phyloP scores from a whole-genome alignment of 2,329 filamentous ascomycete genomes.

The Ilyonectria mors-panacis region DNA sequence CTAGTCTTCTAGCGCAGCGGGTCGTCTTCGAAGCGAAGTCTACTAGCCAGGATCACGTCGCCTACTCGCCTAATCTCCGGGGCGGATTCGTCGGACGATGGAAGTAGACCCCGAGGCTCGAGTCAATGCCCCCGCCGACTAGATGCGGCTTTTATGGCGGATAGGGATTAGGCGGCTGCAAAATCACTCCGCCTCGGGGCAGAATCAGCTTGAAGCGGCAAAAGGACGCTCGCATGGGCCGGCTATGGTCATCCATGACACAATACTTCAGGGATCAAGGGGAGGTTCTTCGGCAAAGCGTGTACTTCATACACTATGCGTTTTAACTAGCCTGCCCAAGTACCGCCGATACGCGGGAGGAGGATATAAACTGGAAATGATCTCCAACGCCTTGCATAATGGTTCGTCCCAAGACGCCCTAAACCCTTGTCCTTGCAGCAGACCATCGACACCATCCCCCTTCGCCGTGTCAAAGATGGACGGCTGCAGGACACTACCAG shows the following conservation, averaged over 20 bases:
- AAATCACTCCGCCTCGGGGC: not conserved
- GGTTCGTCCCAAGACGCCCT: not conserved
- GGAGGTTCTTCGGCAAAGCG: not conserved
- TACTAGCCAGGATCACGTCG: not conserved
- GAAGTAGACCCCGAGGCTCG: not conserved
- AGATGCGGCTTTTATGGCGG: not conserved
- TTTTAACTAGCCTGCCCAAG: not conserved
- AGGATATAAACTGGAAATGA: not conserved
- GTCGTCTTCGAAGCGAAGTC: not conserved
- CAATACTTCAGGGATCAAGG: not conserved
- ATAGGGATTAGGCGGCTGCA: not conserved
- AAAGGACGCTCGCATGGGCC: not conserved
- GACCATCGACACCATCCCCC: not conserved
- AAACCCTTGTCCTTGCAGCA: not conserved
- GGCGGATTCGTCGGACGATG: not conserved
- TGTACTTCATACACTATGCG: not conserved
- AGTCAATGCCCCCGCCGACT: not conserved
- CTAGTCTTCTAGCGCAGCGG: not conserved
- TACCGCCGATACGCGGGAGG: not conserved
- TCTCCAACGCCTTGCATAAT: not conserved
- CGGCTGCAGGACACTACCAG: not conserved
- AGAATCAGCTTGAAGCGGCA: too few relatives aligned
- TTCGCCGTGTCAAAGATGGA: not conserved
- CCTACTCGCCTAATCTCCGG: not conserved
- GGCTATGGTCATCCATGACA: not conserved